Conservation (phyloP, 2,329 filamentous ascomycete species). For the Pseudogymnoascus sp. region DNA sequence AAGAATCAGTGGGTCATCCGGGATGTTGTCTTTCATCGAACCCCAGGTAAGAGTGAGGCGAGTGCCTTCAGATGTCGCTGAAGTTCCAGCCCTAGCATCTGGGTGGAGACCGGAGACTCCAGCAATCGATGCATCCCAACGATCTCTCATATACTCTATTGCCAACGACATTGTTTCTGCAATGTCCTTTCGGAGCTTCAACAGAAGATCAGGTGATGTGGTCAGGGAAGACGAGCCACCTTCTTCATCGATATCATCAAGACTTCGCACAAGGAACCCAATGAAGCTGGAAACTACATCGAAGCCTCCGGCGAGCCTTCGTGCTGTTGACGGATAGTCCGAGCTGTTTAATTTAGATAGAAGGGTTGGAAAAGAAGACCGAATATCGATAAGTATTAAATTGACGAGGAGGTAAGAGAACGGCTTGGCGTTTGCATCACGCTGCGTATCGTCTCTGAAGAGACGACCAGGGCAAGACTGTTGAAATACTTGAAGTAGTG, state of each 20-base stretch:
- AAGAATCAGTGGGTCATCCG: constrained; percentile 49
- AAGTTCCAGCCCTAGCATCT: constrained; percentile 39
- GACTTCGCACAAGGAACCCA: constrained; percentile 45
- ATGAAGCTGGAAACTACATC: constrained; percentile 54
- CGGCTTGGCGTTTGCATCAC: constrained; percentile 36
- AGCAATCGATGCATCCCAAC: constrained; percentile 60
- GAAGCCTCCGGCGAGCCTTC: constrained; percentile 50
- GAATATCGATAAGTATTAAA: constrained; percentile 57
- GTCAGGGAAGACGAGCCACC: constrained; percentile 30
- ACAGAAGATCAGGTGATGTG: constrained; percentile 49
- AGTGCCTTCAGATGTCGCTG: constrained; percentile 37
- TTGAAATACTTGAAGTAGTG: constrained; percentile 49
- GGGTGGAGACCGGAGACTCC: constrained; percentile 54
- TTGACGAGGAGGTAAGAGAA: constrained; percentile 56
- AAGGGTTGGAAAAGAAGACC: constrained; percentile 52
- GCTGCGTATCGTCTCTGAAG: constrained; percentile 37
- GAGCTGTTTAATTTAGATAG: constrained; percentile 48
- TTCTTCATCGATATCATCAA: constrained; percentile 47
- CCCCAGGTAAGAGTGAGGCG: constrained; percentile 50
- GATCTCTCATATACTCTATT: constrained; percentile 58
- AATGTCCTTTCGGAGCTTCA: constrained; percentile 52
- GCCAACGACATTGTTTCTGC: constrained; percentile 55
- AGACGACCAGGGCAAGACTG: constrained; percentile 37
- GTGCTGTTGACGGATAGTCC: constrained; percentile 41
- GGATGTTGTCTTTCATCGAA: constrained; percentile 36